Conservation (phyloP, 2,329 filamentous ascomycete species). For the Phyllachora maydis region DNA sequence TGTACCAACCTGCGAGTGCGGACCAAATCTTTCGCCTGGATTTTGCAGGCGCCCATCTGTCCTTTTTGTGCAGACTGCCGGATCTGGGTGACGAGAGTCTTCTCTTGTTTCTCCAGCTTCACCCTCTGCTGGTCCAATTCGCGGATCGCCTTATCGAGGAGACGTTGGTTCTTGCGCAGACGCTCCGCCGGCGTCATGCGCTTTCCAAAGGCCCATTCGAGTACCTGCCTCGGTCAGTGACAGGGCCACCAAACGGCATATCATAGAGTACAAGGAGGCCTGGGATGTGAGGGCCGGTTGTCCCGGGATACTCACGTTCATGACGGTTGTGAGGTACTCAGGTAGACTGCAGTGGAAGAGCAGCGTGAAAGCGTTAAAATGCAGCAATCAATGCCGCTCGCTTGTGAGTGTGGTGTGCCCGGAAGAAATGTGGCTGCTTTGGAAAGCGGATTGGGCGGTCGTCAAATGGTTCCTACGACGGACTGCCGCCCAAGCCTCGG, state of each 20-base stretch:
- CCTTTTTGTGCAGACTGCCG: slow-evolving; percentile 97
- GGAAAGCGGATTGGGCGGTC: too few relatives aligned
- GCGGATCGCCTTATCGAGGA: slow-evolving; percentile 90
- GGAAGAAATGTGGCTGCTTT: too few relatives aligned
- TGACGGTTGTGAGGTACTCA: slow-evolving; percentile 14
- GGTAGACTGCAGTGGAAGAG: neutral
- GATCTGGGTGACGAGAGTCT: slow-evolving; percentile 88
- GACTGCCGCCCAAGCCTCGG: too few relatives aligned
- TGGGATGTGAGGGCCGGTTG: too few relatives aligned
- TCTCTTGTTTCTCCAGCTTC: slow-evolving; percentile 97
- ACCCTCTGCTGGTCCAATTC: slow-evolving; percentile 88
- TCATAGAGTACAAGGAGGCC: too few relatives aligned
- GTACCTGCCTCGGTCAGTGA: too few relatives aligned
- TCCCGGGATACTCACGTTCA: slow-evolving; percentile 37
- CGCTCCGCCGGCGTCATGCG: slow-evolving; percentile 93
- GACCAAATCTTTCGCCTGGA: slow-evolving; percentile 93
- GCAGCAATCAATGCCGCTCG: too few relatives aligned
- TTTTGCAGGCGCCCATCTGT: slow-evolving; percentile 95
- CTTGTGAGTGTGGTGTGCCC: too few relatives aligned
- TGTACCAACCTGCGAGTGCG: slow-evolving; percentile 53
- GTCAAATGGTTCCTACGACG: too few relatives aligned
- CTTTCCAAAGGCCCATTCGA: slow-evolving; percentile 99
- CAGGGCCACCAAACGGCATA: too few relatives aligned
- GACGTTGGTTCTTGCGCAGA: slow-evolving; percentile 82
- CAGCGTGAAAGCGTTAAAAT: too few relatives aligned